These are phyloP conservation scores for Metschnikowia continentalis DNA, from an alignment of 805 yeast species.

Conservation along the genomic window DNA sequence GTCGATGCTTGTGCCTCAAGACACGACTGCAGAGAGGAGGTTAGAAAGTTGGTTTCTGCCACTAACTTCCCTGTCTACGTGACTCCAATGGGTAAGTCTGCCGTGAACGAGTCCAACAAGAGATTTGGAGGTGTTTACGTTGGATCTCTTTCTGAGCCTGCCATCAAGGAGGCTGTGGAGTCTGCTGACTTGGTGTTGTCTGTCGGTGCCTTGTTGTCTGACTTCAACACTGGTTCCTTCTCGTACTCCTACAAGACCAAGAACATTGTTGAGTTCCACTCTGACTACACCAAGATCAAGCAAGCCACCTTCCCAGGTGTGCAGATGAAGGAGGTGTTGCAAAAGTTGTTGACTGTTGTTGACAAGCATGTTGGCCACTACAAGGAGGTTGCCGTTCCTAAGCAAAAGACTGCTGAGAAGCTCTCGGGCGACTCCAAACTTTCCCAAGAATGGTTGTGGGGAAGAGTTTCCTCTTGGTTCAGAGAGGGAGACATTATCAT, in stretches of 20 bases:
- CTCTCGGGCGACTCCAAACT: slow-evolving; percentile 31
- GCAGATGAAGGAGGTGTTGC: slow-evolving; percentile 54
- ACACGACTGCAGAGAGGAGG: slow-evolving; percentile 65
- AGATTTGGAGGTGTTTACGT: slow-evolving; percentile 78
- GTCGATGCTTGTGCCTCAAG: slow-evolving; percentile 87
- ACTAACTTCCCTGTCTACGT: slow-evolving; percentile 80
- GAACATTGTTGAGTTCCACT: slow-evolving; percentile 75
- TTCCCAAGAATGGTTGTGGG: slow-evolving; percentile 26
- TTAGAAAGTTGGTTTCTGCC: slow-evolving; percentile 53
- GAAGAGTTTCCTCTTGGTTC: slow-evolving; percentile 23
- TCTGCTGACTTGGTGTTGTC: slow-evolving; percentile 70
- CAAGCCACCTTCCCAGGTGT: slow-evolving; percentile 69
- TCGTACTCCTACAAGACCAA: slow-evolving; percentile 71
- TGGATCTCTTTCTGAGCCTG: slow-evolving; percentile 74
- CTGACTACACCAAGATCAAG: slow-evolving; percentile 67
- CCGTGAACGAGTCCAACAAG: slow-evolving; percentile 57
- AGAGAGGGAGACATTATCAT: slow-evolving; percentile 26
- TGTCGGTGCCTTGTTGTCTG: slow-evolving; percentile 79
- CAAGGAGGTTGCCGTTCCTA: slow-evolving; percentile 54
- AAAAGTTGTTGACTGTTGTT: slow-evolving; percentile 30
- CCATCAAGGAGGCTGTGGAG: slow-evolving; percentile 68
- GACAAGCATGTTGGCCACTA: slow-evolving; percentile 38
- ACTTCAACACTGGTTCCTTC: slow-evolving; percentile 87
- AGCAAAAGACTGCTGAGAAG: slow-evolving; percentile 42
- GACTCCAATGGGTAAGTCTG: slow-evolving; percentile 89